phyloP scores from a whole-genome alignment of 352 stramenopile genomes.

The Halophytophthora polymorphica region DNA sequence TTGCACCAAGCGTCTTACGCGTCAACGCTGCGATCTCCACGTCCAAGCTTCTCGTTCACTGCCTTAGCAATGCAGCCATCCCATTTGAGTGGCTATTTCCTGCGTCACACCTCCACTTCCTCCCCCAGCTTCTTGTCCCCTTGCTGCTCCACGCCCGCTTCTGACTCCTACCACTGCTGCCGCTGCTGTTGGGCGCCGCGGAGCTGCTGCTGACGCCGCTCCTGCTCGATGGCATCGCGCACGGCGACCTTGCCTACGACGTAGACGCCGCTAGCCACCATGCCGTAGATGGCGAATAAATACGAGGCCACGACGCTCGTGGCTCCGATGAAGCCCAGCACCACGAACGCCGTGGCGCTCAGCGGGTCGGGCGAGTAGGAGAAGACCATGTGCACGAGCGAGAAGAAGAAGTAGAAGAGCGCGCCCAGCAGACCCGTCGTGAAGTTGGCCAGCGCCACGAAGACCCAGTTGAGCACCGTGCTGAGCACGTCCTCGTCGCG shows the following conservation, averaged over 20 bases:
- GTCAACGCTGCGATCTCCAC: too few relatives aligned
- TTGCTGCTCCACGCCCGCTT: background rate
- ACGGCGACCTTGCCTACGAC: conserved; percentile 75
- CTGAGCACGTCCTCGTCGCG: conserved; percentile 77
- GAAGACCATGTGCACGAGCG: conserved; percentile 76
- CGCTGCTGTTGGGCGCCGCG: conserved; percentile 25
- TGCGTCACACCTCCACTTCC: too few relatives aligned
- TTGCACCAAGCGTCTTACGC: too few relatives aligned
- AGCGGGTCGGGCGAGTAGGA: conserved; percentile 83
- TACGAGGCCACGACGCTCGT: conserved; percentile 83
- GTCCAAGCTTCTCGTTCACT: too few relatives aligned
- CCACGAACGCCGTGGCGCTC: conserved; percentile 68
- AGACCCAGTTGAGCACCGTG: conserved; percentile 81
- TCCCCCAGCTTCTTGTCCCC: background rate
- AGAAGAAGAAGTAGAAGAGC: conserved; percentile 87
- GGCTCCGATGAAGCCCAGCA: conserved; percentile 68
- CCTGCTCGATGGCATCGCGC: conserved; percentile 73
- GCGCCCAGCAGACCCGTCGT: conserved; percentile 79
- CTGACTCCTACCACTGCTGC: conserved; percentile 28
- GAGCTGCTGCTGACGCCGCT: conserved; percentile 58
- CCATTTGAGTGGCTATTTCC: too few relatives aligned
- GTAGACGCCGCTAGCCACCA: conserved; percentile 78
- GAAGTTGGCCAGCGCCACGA: conserved; percentile 84
- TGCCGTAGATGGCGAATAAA: conserved; percentile 82
- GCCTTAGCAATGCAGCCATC: too few relatives aligned